Percentiles rank a stretch among this genome's conserved stretches.
These are phyloP conservation scores for Tuber magnatum DNA, from an alignment of 495 filamentous ascomycete species.

Conservation along the genomic window DNA sequence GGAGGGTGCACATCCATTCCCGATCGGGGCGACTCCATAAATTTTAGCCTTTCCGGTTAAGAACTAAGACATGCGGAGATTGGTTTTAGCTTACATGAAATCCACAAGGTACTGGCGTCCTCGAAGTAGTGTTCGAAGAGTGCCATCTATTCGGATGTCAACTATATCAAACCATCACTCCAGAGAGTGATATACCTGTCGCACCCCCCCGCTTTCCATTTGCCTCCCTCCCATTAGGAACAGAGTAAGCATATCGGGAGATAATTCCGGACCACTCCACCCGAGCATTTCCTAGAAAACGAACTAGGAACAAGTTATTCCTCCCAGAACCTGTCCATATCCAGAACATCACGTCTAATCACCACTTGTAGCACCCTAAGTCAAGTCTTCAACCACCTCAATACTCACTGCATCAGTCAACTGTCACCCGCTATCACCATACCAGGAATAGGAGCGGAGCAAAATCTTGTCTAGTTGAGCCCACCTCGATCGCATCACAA, in stretches of 20 bases:
- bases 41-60: constrained; percentile 1
- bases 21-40: too few species aligned
- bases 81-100: constrained; percentile 42
- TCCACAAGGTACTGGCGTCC: constrained; percentile 70
- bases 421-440: neutral
- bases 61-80: constrained; percentile 9
- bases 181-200: constrained; percentile 75
- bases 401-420: constrained; percentile 41
- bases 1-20: too few species aligned
- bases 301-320: constrained; percentile 67
- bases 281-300: constrained; percentile 32
- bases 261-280: constrained; percentile 60
- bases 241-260: constrained; percentile 85
- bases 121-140: constrained; percentile 75
- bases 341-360: constrained; percentile 75
- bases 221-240: constrained; percentile 68
- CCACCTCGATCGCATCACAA: constrained; percentile 61
- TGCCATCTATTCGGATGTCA: constrained; percentile 80
- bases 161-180: constrained; percentile 73
- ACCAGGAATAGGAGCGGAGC: neutral
- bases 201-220: constrained; percentile 72
- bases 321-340: constrained; percentile 81
- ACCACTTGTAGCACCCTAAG: constrained; percentile 80
- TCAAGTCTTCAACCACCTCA: constrained; percentile 87
- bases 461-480: constrained; percentile 57